phyloP scores from a whole-genome alignment of 495 filamentous ascomycete genomes.

The Tuber magnatum region DNA sequence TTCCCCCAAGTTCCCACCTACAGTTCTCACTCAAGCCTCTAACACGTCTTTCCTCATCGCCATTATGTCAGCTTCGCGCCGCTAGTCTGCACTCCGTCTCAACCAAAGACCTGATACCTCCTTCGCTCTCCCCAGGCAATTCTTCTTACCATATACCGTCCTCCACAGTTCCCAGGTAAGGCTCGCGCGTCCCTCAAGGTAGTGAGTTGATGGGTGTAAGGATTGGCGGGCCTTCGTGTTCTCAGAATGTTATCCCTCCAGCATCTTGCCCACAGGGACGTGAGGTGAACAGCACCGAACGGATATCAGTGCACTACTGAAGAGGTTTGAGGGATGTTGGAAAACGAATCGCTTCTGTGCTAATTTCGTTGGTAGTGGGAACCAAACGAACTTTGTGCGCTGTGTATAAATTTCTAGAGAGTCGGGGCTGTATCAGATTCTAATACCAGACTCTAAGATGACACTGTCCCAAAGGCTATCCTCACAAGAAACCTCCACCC shows the following conservation, averaged over 20 bases:
- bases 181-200: neutral
- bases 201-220: neutral
- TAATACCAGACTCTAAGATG: no score
- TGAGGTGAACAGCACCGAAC: neutral
- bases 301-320: neutral
- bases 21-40: neutral
- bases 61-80: neutral
- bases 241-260: neutral
- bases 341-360: neutral
- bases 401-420: neutral
- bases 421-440: neutral
- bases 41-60: neutral
- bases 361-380: neutral
- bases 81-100: neutral
- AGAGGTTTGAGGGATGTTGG: neutral
- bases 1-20: neutral
- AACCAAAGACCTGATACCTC: neutral
- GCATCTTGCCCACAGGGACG: neutral
- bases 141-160: neutral
- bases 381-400: neutral
- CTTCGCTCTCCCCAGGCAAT: neutral
- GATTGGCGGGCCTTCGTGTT: neutral
- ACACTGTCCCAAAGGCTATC: neutral
- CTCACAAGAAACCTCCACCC: no score
- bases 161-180: neutral